A percentile compares a stretch with the other conserved stretches of the same genome.
phyloP scores from a whole-genome alignment of 441 rosid genomes.

The Capsella rubella region DNA sequence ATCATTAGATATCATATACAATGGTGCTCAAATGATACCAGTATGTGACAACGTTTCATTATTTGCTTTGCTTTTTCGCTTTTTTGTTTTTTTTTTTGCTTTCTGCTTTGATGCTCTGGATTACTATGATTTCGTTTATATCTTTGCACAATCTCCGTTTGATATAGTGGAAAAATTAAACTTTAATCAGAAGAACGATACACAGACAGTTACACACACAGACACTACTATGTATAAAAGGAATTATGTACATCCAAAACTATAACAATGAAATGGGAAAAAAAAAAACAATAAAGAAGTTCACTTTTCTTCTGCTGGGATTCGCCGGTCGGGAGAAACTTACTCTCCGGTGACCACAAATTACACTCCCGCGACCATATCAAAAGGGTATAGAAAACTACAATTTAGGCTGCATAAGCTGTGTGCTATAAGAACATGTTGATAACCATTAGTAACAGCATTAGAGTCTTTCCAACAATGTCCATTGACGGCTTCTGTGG shows the following conservation, averaged over 20 bases:
- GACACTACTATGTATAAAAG: constrained; percentile 12
- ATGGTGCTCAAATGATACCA: too few relatives aligned
- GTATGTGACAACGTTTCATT: too few relatives aligned
- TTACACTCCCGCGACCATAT: constrained; percentile 31
- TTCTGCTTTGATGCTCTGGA: neutral
- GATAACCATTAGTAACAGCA: constrained; percentile 46
- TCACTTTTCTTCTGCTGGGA: constrained; percentile 24
- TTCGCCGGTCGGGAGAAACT: constrained; percentile 35
- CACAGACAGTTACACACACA: constrained; percentile 7
- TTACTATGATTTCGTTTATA: neutral
- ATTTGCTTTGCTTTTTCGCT: too few relatives aligned
- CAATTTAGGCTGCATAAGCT: neutral
- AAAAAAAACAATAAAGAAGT: constrained; percentile 30
- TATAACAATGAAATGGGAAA: constrained; percentile 18
- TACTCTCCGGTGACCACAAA: constrained; percentile 41
- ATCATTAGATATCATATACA: too few relatives aligned
- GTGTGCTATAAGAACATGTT: constrained; percentile 58
- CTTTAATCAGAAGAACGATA: neutral
- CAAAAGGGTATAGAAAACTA: constrained; percentile 35
- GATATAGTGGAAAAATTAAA: neutral
- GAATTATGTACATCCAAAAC: constrained; percentile 43
- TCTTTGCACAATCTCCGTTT: neutral
- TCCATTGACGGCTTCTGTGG: constrained; percentile 39
- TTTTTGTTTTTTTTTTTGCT: neutral
- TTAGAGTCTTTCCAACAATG: constrained; percentile 28